Conservation (phyloP, 2,329 filamentous ascomycete species). For the Metarhizium rileyi region DNA sequence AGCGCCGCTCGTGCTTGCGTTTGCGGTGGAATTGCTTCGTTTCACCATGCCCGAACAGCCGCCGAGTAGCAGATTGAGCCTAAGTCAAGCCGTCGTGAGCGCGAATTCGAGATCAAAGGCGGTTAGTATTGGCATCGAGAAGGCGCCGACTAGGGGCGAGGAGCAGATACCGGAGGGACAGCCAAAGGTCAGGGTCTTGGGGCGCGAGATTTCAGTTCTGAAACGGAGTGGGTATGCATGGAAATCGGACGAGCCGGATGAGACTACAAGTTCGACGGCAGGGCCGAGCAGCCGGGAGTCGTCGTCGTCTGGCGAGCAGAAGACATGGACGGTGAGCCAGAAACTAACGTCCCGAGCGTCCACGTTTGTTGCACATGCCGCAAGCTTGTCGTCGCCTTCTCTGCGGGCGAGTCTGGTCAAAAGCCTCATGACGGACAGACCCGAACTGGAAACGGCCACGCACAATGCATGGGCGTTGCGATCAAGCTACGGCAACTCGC, state of each 20-base stretch:
- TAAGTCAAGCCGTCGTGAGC: constrained; percentile 77
- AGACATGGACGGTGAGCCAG: constrained; percentile 41
- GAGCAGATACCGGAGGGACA: constrained; percentile 68
- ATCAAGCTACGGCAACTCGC: constrained; percentile 26
- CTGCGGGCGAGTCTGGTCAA: constrained; percentile 35
- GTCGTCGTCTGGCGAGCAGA: constrained; percentile 11
- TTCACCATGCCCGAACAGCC: constrained; percentile 83
- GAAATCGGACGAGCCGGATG: constrained; percentile 10
- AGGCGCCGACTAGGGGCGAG: constrained; percentile 53
- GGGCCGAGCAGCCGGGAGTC: constrained; percentile 9
- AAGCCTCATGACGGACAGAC: constrained; percentile 37
- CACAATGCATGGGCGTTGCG: constrained; percentile 48
- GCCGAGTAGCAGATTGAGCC: constrained; percentile 69
- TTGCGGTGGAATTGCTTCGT: constrained; percentile 62
- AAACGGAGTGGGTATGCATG: constrained; percentile 64
- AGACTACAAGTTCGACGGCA: not conserved
- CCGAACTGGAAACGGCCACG: constrained; percentile 40
- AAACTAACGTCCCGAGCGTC: constrained; percentile 43
- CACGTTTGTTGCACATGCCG: constrained; percentile 46
- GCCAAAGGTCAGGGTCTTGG: constrained; percentile 62
- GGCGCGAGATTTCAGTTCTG: constrained; percentile 63
- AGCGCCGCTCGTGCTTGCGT: constrained; percentile 73
- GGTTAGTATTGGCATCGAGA: constrained; percentile 61
- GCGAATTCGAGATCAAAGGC: constrained; percentile 72
- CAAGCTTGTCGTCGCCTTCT: constrained; percentile 25